These are phyloP conservation scores for Mortierella sp. DNA, from an alignment of 371 early-diverging fungal species.

Conservation along the genomic window DNA sequence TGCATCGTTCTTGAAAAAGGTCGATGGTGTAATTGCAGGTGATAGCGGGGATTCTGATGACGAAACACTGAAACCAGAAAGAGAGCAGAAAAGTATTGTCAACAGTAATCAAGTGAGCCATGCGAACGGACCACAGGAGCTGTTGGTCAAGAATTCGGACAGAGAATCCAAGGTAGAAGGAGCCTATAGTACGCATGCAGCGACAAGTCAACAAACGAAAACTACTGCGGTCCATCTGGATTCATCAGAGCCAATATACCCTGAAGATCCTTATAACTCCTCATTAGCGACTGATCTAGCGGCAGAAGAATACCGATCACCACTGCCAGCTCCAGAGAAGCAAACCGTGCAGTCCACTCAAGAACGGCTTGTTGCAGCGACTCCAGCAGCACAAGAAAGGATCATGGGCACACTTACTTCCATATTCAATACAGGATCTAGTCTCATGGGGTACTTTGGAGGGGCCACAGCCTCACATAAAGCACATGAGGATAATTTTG, in stretches of 20 bases:
- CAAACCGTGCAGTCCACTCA: neutral
- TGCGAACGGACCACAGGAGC: slow-evolving; percentile 1
- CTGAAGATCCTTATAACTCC: slow-evolving; percentile 25
- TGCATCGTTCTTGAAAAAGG: slow-evolving; percentile 37
- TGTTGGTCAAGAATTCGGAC: neutral
- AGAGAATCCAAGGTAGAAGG: neutral
- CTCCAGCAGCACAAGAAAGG: slow-evolving; percentile 11
- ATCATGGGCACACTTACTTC: slow-evolving; percentile 31
- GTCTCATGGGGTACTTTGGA: slow-evolving; percentile 44
- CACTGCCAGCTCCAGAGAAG: slow-evolving; percentile 8
- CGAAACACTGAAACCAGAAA: slow-evolving; percentile 17
- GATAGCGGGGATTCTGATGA: slow-evolving; percentile 26
- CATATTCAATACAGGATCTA: slow-evolving; percentile 40
- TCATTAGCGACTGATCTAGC: neutral
- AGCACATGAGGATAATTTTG: neutral
- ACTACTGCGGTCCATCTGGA: slow-evolving; percentile 6
- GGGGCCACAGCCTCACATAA: neutral
- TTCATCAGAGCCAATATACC: neutral
- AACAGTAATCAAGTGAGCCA: slow-evolving; percentile 10
- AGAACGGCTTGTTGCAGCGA: neutral
- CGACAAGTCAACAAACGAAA: neutral
- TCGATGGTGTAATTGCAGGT: slow-evolving; percentile 41
- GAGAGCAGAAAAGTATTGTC: slow-evolving; percentile 12
- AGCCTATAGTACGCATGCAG: neutral
- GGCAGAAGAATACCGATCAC: neutral